Percentiles rank a stretch among this genome's conserved stretches.
Conservation (phyloP, 768 basidiomycete genomes). For the Pholiota molesta region DNA sequence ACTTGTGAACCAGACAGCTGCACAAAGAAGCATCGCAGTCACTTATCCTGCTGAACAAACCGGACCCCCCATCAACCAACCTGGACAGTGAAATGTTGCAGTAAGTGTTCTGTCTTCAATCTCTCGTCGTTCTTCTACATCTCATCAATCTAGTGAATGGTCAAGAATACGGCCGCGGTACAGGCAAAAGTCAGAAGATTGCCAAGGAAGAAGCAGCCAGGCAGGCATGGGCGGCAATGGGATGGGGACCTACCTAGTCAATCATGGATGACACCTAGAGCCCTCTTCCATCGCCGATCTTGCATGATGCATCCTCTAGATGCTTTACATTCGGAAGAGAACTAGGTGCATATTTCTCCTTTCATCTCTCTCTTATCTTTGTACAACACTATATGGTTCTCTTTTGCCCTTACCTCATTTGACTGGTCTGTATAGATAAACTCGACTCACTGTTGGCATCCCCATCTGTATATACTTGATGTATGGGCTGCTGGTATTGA, state of each 20-base stretch:
- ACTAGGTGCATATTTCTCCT: conserved; percentile 22
- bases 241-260: conserved; percentile 46
- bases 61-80: conserved; percentile 59
- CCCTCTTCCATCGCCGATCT: conserved; percentile 27
- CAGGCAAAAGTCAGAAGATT: conserved; percentile 62
- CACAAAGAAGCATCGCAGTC: conserved; percentile 46
- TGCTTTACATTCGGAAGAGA: conserved; percentile 1
- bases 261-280: conserved; percentile 17
- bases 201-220: conserved; percentile 73
- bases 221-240: conserved; percentile 53
- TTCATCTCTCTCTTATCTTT: conserved; percentile 3
- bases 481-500: conserved; percentile 5
- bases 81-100: conserved; percentile 57
- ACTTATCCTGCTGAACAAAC: conserved; percentile 48
- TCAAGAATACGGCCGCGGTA: conserved; percentile 49
- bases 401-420: not conserved
- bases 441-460: conserved; percentile 3
- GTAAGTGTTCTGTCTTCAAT: conserved; percentile 35
- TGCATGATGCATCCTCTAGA: conserved; percentile 13
- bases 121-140: not conserved
- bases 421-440: conserved; percentile 1
- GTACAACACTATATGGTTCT: conserved; percentile 5
- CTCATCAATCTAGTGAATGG: conserved; percentile 45
- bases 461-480: not conserved
- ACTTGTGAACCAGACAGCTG: conserved; percentile 55